Percentiles rank a stretch among this genome's conserved stretches.
Evolutionary conservation across 139 green algal genomes (phyloP).

Genomic region (Asterochloris sp.): DNA sequence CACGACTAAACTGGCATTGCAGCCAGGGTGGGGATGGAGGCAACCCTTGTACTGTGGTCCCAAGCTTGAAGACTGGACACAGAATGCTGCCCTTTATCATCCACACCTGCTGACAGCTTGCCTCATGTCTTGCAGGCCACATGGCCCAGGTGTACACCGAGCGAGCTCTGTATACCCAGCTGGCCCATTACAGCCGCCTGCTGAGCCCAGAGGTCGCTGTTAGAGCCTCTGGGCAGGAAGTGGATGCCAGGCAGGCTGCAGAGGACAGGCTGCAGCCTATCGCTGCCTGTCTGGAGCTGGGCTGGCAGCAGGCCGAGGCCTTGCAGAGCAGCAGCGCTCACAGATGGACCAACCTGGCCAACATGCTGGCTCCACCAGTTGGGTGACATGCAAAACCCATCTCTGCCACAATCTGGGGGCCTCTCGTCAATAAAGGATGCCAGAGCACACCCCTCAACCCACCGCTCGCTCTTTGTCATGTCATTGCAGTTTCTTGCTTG

Average conservation of each 20-base stretch:
- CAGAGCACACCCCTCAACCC: too few species aligned
- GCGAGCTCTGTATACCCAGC: slow-evolving; percentile 65
- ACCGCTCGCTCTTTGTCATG: too few species aligned
- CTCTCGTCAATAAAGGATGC: too few species aligned
- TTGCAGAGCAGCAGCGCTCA: slow-evolving; percentile 50
- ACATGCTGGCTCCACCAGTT: not conserved
- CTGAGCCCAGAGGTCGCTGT: slow-evolving; percentile 45
- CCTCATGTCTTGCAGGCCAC: not conserved
- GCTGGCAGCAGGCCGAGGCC: slow-evolving; percentile 28
- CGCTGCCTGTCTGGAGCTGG: slow-evolving; percentile 37
- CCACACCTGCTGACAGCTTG: too few species aligned
- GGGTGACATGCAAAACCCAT: too few species aligned
- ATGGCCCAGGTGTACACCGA: slow-evolving; percentile 45
- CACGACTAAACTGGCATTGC: too few species aligned
- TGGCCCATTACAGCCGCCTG: slow-evolving; percentile 55
- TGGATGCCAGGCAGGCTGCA: slow-evolving; percentile 13
- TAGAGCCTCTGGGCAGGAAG: not conserved
- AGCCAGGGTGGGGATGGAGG: too few species aligned
- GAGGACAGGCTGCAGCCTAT: slow-evolving; percentile 24
- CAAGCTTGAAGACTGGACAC: too few species aligned
- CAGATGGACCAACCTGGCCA: slow-evolving; percentile 67
- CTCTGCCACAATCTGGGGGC: too few species aligned
- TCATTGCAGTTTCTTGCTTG: too few species aligned
- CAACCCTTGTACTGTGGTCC: too few species aligned
- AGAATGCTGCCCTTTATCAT: not conserved